Evolutionary conservation across 306 rosid genomes (phyloP).

Genomic region (Elaeagnus macrophylla): DNA sequence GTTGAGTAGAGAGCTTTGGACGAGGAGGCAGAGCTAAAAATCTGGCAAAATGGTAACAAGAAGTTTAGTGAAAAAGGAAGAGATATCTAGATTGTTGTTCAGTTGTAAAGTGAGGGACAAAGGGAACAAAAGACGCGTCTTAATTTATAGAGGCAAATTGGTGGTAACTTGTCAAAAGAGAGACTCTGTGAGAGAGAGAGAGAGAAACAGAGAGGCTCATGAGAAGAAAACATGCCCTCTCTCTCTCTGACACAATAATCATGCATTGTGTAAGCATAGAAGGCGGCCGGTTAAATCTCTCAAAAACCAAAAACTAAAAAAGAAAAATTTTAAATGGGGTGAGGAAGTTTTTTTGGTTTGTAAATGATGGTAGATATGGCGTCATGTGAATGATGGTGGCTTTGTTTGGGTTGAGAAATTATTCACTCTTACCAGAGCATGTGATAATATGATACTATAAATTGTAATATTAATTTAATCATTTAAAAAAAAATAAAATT

Average conservation of each 20-base stretch:
- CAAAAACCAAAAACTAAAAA: constrained; percentile 38
- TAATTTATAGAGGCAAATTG: constrained; percentile 68
- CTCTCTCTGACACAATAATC: constrained; percentile 89
- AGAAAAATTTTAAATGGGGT: neutral
- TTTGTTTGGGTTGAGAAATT: constrained; percentile 6
- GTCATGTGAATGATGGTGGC: constrained; percentile 64
- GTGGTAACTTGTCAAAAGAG: constrained; percentile 3
- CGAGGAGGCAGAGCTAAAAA: constrained; percentile 15
- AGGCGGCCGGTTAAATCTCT: constrained; percentile 97
- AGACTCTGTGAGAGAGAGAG: constrained; percentile 8
- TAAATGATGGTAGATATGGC: constrained; percentile 49
- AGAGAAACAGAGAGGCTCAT: constrained; percentile 18
- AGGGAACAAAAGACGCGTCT: constrained; percentile 31
- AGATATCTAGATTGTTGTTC: neutral
- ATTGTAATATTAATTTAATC: too few species aligned
- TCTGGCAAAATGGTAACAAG: constrained; percentile 17
- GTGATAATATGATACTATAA: too few species aligned
- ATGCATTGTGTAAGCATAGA: constrained; percentile 96
- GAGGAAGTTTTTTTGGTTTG: constrained; percentile 28
- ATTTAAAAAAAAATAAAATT: too few species aligned
- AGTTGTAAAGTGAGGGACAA: constrained; percentile 47
- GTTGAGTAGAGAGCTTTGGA: constrained; percentile 26
- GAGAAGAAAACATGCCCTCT: constrained; percentile 59
- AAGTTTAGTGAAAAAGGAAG: constrained; percentile 8
- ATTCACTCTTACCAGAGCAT: too few species aligned